Evolutionary conservation across 2,329 filamentous ascomycete genomes (phyloP).

Genomic region (Calonectria pseudoturangicola): DNA sequence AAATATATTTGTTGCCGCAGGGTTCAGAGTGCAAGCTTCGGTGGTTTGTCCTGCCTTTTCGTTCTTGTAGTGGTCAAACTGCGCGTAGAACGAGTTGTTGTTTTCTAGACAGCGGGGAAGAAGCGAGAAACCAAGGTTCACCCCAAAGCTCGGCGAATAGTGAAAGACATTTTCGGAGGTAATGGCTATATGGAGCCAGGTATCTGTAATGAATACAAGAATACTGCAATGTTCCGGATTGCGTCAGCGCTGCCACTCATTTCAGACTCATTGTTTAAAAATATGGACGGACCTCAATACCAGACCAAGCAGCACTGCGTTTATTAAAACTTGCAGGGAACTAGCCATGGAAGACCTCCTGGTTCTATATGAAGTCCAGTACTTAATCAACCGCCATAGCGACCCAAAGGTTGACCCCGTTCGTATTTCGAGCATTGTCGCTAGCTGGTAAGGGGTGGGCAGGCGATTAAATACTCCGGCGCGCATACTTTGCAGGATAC

Average conservation of each 20-base stretch:
- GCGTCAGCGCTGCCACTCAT: neutral
- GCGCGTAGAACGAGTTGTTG: neutral
- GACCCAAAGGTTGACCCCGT: neutral
- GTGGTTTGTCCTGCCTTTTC: neutral
- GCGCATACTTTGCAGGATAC: neutral
- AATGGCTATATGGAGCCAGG: slow-evolving; percentile 2
- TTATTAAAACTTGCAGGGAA: neutral
- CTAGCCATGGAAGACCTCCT: neutral
- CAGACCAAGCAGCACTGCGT: neutral
- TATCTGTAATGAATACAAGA: slow-evolving; percentile 4
- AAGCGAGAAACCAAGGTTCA: slow-evolving; percentile 2
- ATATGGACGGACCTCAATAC: neutral
- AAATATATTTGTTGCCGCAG: neutral
- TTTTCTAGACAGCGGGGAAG: neutral
- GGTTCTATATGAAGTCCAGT: neutral
- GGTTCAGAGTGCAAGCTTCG: neutral
- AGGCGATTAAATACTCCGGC: neutral
- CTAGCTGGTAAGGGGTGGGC: slow-evolving; percentile 15
- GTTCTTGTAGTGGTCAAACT: neutral
- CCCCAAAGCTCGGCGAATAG: neutral
- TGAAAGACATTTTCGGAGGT: slow-evolving; percentile 3
- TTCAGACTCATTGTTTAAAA: neutral
- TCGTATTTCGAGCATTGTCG: slow-evolving; percentile 7
- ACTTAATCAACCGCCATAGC: neutral
- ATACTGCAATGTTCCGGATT: neutral